A percentile compares a stretch with the other conserved stretches of the same genome.
Conservation (phyloP, 176 grass and related monocot species). For the Oryza coarctata region DNA sequence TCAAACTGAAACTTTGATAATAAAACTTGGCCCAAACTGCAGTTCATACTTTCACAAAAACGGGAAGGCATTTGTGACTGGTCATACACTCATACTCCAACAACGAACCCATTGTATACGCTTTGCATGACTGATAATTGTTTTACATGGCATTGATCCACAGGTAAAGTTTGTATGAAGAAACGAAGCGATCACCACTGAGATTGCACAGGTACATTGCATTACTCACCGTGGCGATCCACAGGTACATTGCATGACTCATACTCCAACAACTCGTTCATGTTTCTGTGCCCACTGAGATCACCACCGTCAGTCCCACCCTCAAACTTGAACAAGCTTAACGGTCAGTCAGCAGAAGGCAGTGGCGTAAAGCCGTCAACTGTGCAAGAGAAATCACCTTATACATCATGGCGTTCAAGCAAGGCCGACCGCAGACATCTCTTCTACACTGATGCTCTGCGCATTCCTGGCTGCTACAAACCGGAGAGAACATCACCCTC, state of each 20-base stretch:
- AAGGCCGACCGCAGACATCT: not conserved
- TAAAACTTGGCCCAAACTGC: no score
- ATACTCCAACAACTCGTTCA: not conserved
- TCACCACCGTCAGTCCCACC: not conserved
- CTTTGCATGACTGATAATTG: not conserved
- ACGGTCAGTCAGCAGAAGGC: not conserved
- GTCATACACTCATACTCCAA: not conserved
- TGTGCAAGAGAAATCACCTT: not conserved
- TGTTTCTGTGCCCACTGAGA: slow-evolving; percentile 10
- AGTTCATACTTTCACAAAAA: not conserved
- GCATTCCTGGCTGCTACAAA: not conserved
- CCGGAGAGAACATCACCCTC: not conserved
- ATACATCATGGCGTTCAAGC: not conserved
- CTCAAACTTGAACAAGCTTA: not conserved
- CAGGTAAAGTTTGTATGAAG: not conserved
- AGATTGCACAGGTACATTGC: no score
- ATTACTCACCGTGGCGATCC: no score
- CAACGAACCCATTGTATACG: not conserved
- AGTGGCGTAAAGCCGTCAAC: not conserved
- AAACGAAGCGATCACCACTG: no score
- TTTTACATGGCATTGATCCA: not conserved
- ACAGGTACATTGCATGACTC: no score
- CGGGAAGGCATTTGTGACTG: not conserved
- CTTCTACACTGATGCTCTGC: not conserved
- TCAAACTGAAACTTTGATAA: no score